Base-by-base conservation (phyloP, 345 rosid genomes). In the Rhizophora apiculata region DNA sequence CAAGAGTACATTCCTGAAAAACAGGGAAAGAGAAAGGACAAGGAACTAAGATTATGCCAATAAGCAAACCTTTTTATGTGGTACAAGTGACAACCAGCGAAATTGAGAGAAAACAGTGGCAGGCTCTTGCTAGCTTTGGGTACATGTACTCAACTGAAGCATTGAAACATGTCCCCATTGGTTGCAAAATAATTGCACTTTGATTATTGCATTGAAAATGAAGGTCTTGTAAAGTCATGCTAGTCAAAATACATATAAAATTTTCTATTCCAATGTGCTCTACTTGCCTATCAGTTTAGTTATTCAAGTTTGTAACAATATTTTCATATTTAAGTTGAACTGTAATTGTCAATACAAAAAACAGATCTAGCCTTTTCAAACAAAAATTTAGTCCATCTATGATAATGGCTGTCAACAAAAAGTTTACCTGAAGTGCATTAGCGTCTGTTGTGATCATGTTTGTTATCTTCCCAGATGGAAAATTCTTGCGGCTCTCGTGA, bases 371-470 rank as follows among this genome's bases (percentile, higher is more conserved):
- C 7, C 34, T 19, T 39, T 37, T 30, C 8, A 54, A 60, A 60
- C 34, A 13, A 51, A 26, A 62, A 34, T 9, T 55, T 18, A 18
- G 29, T 76, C 21, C 16, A 37, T 16, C 53, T 26, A 24, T 7
- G 20, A 27, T 2, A 7, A 36, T 19, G 15, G 46, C n/a, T 59
- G 11, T 55, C 48, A 8, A 48, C 3, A 56, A 49, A 62, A 15
- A 43, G 37, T 69, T 60, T 56, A 77, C 80, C 76, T 77, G 80
- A 59, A 77, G 76, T 58, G 76, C 60, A 72, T 77, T 68, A 66
- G 73, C 76, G 68, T 77, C 80, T 63, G 80, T 72, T 37, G 80
- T 77, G 37, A 77, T 77, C 80, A 77, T 77, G 64, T 77, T 77
- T 55, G 76, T 77, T 48, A 77, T 68, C 46, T 77, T 77, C 37